A percentile compares a stretch with the other conserved stretches of the same genome.
Evolutionary conservation across 345 rosid genomes (phyloP).

Genomic region (Pugionium dolabratum): DNA sequence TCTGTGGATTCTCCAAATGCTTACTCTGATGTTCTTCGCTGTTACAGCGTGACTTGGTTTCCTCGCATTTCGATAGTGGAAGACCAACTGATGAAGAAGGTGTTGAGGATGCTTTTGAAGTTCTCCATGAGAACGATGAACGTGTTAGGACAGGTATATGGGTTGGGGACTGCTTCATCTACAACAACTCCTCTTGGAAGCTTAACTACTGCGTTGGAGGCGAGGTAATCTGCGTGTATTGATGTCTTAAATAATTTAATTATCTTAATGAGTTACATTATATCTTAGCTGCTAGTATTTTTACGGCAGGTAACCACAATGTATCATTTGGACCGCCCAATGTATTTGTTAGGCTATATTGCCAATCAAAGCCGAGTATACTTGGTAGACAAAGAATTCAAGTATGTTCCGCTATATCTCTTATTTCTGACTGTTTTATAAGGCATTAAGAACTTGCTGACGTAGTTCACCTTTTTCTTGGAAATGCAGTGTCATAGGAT

Average conservation of each 20-base stretch:
- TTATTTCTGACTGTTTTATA: slow-evolving; percentile 21
- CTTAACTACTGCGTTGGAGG: slow-evolving; percentile 99
- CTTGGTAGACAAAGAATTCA: slow-evolving; percentile 97
- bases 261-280: background rate
- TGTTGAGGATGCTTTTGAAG: slow-evolving; percentile 98
- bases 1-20: slow-evolving; percentile 19
- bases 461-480: slow-evolving; percentile 10
- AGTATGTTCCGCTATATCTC: slow-evolving; percentile 51
- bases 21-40: slow-evolving; percentile 14
- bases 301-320: slow-evolving; percentile 81
- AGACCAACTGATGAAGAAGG: slow-evolving; percentile 93
- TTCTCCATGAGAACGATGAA: slow-evolving; percentile 96
- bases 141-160: slow-evolving; percentile 98
- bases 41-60: slow-evolving; percentile 84
- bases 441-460: slow-evolving; percentile 6
- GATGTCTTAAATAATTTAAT: slow-evolving; percentile 17
- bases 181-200: slow-evolving; percentile 96
- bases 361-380: slow-evolving; percentile 97
- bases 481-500: slow-evolving; percentile 71
- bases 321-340: slow-evolving; percentile 99
- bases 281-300: slow-evolving; percentile 5
- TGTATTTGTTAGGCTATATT: slow-evolving; percentile 98
- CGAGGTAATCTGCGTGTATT: slow-evolving; percentile 59
- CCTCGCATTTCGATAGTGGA: slow-evolving; percentile 86
- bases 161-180: slow-evolving; percentile 99